phyloP scores from a whole-genome alignment of 1,139 yeast species.

The Hansenula sp. region DNA sequence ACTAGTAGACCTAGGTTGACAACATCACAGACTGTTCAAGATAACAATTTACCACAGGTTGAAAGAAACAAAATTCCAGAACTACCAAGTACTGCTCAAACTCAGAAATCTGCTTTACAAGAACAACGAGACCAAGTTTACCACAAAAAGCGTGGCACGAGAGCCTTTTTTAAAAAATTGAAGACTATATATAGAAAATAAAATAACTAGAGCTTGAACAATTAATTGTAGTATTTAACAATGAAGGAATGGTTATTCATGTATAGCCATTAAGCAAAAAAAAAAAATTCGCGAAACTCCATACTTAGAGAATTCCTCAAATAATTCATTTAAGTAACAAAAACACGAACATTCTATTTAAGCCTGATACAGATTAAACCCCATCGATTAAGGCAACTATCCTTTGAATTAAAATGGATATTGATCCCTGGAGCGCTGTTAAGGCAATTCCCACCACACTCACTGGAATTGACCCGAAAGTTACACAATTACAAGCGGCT shows the following conservation, averaged over 20 bases:
- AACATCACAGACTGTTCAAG: too few relatives aligned
- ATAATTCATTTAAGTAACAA: too few relatives aligned
- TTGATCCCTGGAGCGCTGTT: conserved; percentile 22
- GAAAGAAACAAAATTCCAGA: too few relatives aligned
- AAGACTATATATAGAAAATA: not conserved
- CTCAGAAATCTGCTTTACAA: not conserved
- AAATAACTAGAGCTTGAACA: not conserved
- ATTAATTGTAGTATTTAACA: not conserved
- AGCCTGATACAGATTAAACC: not conserved
- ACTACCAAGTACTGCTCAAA: not conserved
- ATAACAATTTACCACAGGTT: too few relatives aligned
- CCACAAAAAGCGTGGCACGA: too few relatives aligned
- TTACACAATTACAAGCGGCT: conserved; percentile 41
- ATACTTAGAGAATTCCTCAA: too few relatives aligned
- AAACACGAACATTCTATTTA: too few relatives aligned
- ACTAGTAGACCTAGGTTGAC: too few relatives aligned
- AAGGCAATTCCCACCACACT: conserved; percentile 11
- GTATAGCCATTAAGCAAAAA: too few relatives aligned
- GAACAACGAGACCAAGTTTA: not conserved
- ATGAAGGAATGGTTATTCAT: not conserved
- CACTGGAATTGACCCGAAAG: conserved; percentile 32
- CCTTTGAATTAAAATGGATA: conserved; percentile 14
- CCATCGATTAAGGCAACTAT: not conserved
- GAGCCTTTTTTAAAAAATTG: not conserved
- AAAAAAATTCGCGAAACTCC: too few relatives aligned